These are phyloP conservation scores for Breviolum minutum DNA, from an alignment of 73 alveolate genomes.

Conservation along the genomic window DNA sequence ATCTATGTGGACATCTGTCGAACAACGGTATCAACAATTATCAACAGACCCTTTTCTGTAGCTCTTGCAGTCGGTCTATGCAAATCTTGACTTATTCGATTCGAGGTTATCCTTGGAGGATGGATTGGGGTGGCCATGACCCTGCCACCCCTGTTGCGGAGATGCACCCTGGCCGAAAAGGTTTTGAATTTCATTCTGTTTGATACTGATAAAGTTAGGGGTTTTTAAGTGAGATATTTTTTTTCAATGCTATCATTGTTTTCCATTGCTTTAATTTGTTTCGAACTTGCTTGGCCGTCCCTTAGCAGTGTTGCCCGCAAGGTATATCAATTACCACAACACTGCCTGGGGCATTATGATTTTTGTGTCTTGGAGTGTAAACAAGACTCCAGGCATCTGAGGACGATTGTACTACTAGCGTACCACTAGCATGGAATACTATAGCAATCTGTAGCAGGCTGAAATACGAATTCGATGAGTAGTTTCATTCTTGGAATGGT, in stretches of 20 bases:
- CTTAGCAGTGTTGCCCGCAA: not conserved
- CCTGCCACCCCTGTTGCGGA: constrained; percentile 78
- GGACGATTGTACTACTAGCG: not conserved
- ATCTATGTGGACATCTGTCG: not conserved
- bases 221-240: too few relatives aligned
- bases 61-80: not conserved
- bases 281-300: too few relatives aligned
- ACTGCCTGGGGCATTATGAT: constrained; percentile 94
- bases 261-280: too few relatives aligned
- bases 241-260: too few relatives aligned
- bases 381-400: not conserved
- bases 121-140: constrained; percentile 95
- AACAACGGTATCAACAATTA: not conserved
- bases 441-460: too few relatives aligned
- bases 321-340: constrained; percentile 94
- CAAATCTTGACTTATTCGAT: not conserved
- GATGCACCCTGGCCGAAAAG: not conserved
- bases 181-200: not conserved
- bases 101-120: constrained; percentile 80
- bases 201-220: too few relatives aligned
- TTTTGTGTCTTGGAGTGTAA: constrained; percentile 26
- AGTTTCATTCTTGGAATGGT: not conserved
- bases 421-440: too few relatives aligned
- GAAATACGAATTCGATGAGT: too few relatives aligned
- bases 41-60: not conserved